These are phyloP conservation scores for Xylariaceae sp. DNA, from an alignment of 2,329 filamentous ascomycete genomes.

Conservation along the genomic window DNA sequence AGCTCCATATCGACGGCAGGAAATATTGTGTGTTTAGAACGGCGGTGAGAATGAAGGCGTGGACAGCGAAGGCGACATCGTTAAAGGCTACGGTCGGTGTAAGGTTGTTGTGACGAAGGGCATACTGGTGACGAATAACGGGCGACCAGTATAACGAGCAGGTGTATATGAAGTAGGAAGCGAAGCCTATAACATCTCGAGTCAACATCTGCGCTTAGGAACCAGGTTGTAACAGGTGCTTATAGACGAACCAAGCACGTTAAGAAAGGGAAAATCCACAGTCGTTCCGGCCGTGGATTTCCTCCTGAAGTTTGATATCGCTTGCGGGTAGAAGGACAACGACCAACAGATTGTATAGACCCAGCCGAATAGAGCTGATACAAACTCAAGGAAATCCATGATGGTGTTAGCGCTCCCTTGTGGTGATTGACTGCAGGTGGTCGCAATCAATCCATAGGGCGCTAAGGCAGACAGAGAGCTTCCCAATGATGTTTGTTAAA, in stretches of 20 bases:
- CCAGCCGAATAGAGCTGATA: constrained; percentile 74
- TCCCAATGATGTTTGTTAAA: neutral
- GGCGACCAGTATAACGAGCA: constrained; percentile 79
- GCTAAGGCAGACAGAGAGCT: neutral
- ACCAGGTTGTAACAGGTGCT: neutral
- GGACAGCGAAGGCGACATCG: constrained; percentile 85
- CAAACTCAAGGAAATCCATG: constrained; percentile 53
- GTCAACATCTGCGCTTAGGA: neutral
- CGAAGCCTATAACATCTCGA: constrained; percentile 61
- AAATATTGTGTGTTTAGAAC: constrained; percentile 82
- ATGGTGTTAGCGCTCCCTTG: constrained; percentile 1
- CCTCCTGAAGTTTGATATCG: constrained; percentile 78
- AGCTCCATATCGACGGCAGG: constrained; percentile 75
- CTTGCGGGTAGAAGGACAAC: constrained; percentile 90
- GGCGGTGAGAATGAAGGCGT: constrained; percentile 75
- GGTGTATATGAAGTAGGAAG: constrained; percentile 78
- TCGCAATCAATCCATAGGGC: neutral
- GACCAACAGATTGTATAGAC: constrained; percentile 82
- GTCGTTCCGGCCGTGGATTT: constrained; percentile 83
- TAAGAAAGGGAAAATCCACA: constrained; percentile 85
- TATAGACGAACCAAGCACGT: constrained; percentile 62
- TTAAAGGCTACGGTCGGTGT: constrained; percentile 88
- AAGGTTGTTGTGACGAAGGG: constrained; percentile 74
- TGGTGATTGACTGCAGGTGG: neutral
- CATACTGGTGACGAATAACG: constrained; percentile 81